Evolutionary conservation across 2,329 filamentous ascomycete genomes (phyloP).

Genomic region (Colletotrichum sp.): DNA sequence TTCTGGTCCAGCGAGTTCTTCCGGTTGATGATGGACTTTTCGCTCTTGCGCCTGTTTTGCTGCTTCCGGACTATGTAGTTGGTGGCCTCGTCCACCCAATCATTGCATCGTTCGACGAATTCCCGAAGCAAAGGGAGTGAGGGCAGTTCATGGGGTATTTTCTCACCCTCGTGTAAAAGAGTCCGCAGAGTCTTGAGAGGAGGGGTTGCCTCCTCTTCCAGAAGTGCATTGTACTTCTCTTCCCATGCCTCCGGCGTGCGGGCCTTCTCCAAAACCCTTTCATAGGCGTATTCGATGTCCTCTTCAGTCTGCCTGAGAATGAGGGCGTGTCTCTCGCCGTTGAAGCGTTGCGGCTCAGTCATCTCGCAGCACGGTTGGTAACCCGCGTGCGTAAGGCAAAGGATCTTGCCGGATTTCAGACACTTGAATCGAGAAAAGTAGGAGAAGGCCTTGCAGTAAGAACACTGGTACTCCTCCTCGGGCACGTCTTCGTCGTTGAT

Average conservation of each 20-base stretch:
- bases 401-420: constrained; percentile 76
- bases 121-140: constrained; percentile 81
- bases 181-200: constrained; percentile 85
- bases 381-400: constrained; percentile 85
- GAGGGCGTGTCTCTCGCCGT: constrained; percentile 74
- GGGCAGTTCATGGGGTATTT: constrained; percentile 87
- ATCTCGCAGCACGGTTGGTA: constrained; percentile 80
- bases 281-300: constrained; percentile 67
- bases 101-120: constrained; percentile 95
- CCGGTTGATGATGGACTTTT: constrained; percentile 80
- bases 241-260: constrained; percentile 87
- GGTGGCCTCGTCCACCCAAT: constrained; percentile 97
- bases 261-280: constrained; percentile 86
- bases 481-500: constrained; percentile 76
- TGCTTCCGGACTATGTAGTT: constrained; percentile 97
- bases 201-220: constrained; percentile 84
- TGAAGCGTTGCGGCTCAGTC: constrained; percentile 68
- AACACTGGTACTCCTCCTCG: constrained; percentile 93
- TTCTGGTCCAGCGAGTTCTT: constrained; percentile 69
- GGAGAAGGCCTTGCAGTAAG: constrained; percentile 89
- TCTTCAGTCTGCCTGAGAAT: constrained; percentile 80
- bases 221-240: constrained; percentile 82
- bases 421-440: constrained; percentile 93
- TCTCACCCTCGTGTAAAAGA: constrained; percentile 90
- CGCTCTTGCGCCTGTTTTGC: constrained; percentile 94